Percentiles rank a stretch among this genome's conserved stretches.
phyloP scores from a whole-genome alignment of 2,329 filamentous ascomycete genomes.

The Clarireedia hainanense region DNA sequence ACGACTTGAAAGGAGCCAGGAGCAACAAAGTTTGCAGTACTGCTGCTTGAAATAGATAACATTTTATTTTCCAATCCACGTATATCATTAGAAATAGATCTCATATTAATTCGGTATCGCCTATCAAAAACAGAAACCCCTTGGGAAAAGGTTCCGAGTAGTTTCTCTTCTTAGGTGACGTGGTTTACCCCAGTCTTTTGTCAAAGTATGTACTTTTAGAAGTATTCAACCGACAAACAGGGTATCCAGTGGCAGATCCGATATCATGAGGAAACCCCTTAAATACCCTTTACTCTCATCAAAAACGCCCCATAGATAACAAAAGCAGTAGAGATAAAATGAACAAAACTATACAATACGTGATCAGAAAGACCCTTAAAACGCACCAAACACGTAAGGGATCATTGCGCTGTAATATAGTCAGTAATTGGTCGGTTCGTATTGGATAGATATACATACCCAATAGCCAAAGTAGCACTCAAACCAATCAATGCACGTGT shows the following conservation, averaged over 20 bases:
- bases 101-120: slow-evolving; percentile 8
- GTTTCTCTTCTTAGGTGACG: neutral
- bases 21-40: neutral
- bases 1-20: neutral
- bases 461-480: slow-evolving; percentile 77
- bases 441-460: slow-evolving; percentile 53
- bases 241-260: slow-evolving; percentile 20
- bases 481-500: slow-evolving; percentile 80
- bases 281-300: slow-evolving; percentile 6
- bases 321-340: slow-evolving; percentile 8
- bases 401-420: slow-evolving; percentile 25
- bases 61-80: no score
- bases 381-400: slow-evolving; percentile 28
- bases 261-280: slow-evolving; percentile 1
- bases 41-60: no score
- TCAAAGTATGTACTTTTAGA: slow-evolving; percentile 14
- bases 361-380: slow-evolving; percentile 13
- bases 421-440: slow-evolving; percentile 12
- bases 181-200: slow-evolving; percentile 8
- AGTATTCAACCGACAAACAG: slow-evolving; percentile 13
- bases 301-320: slow-evolving; percentile 13
- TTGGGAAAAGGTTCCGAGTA: neutral
- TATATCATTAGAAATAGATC: neutral
- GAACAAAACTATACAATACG: slow-evolving; percentile 9
- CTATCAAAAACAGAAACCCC: slow-evolving; percentile 7